phyloP scores from a whole-genome alignment of 2,329 filamentous ascomycete genomes.

The Eutypella sp. region DNA sequence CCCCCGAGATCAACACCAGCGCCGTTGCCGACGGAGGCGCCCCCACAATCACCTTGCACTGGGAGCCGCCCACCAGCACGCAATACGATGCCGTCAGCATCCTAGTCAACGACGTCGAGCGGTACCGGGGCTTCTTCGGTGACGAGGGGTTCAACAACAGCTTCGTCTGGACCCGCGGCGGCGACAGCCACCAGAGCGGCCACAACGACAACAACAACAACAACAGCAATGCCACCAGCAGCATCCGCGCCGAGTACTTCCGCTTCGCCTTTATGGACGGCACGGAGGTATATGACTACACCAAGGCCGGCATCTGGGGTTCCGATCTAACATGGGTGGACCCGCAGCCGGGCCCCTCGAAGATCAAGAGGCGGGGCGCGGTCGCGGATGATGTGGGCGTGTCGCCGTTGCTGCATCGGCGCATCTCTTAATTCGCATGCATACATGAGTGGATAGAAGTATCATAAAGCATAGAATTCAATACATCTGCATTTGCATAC shows the following conservation, averaged over 20 bases:
- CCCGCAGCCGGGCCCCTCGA: slow-evolving; percentile 60
- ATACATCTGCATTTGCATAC: too few species aligned
- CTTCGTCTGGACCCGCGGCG: slow-evolving; percentile 57
- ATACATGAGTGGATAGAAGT: neutral
- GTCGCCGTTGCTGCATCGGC: slow-evolving; percentile 8
- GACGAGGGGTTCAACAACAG: slow-evolving; percentile 41
- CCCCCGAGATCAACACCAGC: slow-evolving; percentile 41
- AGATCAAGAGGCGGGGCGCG: slow-evolving; percentile 27
- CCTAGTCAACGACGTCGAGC: slow-evolving; percentile 80
- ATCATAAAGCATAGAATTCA: neutral
- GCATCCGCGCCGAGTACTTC: slow-evolving; percentile 61
- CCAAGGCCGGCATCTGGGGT: slow-evolving; percentile 68
- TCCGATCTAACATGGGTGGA: slow-evolving; percentile 58
- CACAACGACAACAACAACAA: slow-evolving; percentile 29
- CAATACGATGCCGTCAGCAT: slow-evolving; percentile 72
- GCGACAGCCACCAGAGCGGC: slow-evolving; percentile 24
- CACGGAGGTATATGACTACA: slow-evolving; percentile 62
- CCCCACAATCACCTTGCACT: slow-evolving; percentile 57
- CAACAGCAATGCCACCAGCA: neutral
- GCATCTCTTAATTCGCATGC: neutral
- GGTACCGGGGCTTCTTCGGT: slow-evolving; percentile 67
- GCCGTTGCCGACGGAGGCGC: slow-evolving; percentile 40
- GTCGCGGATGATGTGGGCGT: slow-evolving; percentile 7
- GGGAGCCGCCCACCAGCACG: slow-evolving; percentile 41
- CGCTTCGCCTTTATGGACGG: slow-evolving; percentile 71